These are phyloP conservation scores for Chlamydomonas eustigma DNA, from an alignment of 139 green algal genomes.

Conservation along the genomic window DNA sequence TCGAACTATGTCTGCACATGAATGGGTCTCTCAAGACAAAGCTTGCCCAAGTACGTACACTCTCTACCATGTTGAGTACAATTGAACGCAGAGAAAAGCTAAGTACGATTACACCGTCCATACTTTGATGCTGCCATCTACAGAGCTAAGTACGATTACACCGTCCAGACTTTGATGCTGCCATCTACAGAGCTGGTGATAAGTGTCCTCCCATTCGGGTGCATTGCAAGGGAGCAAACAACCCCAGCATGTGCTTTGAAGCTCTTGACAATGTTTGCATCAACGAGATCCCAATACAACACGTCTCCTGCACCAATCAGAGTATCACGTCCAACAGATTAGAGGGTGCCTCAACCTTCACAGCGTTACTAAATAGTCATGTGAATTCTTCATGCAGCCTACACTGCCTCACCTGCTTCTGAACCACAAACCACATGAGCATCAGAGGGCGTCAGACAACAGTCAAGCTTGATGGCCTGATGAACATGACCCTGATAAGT, in stretches of 20 bases:
- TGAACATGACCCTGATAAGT: slow-evolving; percentile 77
- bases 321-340: not conserved
- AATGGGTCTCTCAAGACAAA: too few relatives aligned
- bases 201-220: slow-evolving; percentile 62
- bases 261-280: slow-evolving; percentile 44
- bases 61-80: too few relatives aligned
- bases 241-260: slow-evolving; percentile 67
- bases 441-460: slow-evolving; percentile 67
- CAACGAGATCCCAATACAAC: slow-evolving; percentile 85
- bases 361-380: too few relatives aligned
- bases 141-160: slow-evolving; percentile 43
- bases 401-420: slow-evolving; percentile 77
- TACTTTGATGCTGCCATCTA: slow-evolving; percentile 75
- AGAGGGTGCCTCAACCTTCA: not conserved
- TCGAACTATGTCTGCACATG: too few relatives aligned
- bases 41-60: too few relatives aligned
- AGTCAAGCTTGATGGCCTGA: slow-evolving; percentile 67
- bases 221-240: slow-evolving; percentile 69
- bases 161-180: slow-evolving; percentile 68
- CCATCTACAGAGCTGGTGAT: slow-evolving; percentile 76
- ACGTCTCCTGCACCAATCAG: slow-evolving; percentile 66
- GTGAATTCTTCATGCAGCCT: too few relatives aligned
- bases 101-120: slow-evolving; percentile 54
- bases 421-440: slow-evolving; percentile 69
- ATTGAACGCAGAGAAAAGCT: too few relatives aligned